Evolutionary conservation across 139 green algal genomes (phyloP).

Genomic region (Closterium sp.): DNA sequence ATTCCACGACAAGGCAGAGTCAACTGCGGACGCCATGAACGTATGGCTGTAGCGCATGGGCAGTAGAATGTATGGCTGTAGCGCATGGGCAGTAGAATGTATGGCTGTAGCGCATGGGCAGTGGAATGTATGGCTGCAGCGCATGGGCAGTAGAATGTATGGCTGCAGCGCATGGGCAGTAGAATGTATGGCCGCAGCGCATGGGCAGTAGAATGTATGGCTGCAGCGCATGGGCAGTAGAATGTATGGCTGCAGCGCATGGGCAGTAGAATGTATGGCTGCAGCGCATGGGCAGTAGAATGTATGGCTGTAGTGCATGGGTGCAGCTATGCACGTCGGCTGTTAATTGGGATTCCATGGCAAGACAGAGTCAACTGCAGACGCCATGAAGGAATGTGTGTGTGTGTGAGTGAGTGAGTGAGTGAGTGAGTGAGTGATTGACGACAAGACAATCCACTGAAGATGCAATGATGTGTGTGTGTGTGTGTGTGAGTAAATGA

Average conservation of each 20-base stretch:
- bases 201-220: too few species aligned
- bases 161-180: background rate
- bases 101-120: background rate
- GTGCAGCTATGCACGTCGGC: background rate
- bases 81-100: background rate
- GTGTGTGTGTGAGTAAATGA: too few species aligned
- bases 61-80: background rate
- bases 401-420: background rate
- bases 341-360: background rate
- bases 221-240: too few species aligned
- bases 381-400: background rate
- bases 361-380: background rate
- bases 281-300: too few species aligned
- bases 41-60: background rate
- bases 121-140: background rate
- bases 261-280: too few species aligned
- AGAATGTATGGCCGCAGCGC: background rate
- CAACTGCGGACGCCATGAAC: slow-evolving; percentile 25
- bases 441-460: too few species aligned
- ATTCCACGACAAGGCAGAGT: slow-evolving; percentile 13
- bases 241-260: too few species aligned
- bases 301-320: too few species aligned
- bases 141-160: background rate
- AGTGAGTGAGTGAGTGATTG: background rate
- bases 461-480: too few species aligned